Evolutionary conservation across 768 basidiomycete species (phyloP), one percentile per base, ranked within the genome.

Genomic region (Xanthoconium stramineum): DNA sequence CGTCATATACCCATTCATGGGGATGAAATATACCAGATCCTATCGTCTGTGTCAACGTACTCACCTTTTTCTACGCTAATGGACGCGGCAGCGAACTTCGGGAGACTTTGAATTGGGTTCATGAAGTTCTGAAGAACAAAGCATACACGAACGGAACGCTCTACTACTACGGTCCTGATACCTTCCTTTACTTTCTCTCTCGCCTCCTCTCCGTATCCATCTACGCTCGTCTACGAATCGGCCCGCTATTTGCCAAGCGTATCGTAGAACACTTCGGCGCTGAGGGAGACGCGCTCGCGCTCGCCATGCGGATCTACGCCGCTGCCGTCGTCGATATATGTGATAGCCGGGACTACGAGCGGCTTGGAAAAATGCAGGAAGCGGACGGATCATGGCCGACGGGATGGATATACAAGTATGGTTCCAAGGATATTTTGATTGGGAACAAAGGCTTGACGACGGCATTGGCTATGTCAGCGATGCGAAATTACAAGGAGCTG

Each of bases 141-240:
- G 65, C 65, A 5, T 65, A 65, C 36, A 56, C 45, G 15, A 47
- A 61, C 12, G 65, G 64, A 6, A 64, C 65, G 0, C 39, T 50
- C 19, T 65, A 65, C 46, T 65, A 67, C 35, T 47, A 48, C 11
- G 59, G 65, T 3, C 43, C 62, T 0, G 59, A 67, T 37, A 30
- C 57, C 0, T 65, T 67, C 29, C 36, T 65, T 1, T 67, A 56
- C 38, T 67, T 67, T 53, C 61, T 66, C 37, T 65, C 65, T 7
- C 55, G 57, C 7, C 53, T 64, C 2, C 50, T 65, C 5, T 67
- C 59, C 9, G 54, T 54, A 35, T 67, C 64, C 15, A 40, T 48
- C 10, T 50, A 61, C 15, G 65, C 62, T 9, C 64, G 62, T 12
- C 47, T 44, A 19, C 56, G 42, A 15, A 49, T 67, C 0, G 56